phyloP scores from a whole-genome alignment of 2,329 filamentous ascomycete species.

The Alternaria sp. region DNA sequence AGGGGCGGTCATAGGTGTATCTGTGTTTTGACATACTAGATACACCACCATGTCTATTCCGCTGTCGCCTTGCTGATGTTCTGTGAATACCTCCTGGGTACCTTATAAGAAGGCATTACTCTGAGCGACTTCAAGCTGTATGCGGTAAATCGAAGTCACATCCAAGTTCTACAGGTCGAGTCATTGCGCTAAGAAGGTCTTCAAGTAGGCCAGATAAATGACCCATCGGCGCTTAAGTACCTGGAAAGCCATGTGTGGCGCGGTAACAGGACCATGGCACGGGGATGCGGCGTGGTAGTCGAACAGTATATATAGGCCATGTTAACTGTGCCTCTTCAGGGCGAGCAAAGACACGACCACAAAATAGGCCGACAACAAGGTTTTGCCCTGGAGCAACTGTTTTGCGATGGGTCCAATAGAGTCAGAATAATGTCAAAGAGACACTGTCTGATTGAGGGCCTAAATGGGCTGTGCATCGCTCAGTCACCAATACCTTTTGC shows the following conservation, averaged over 20 bases:
- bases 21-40: not conserved
- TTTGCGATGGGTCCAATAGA: not conserved
- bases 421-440: slow-evolving; percentile 3
- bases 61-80: not conserved
- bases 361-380: slow-evolving; percentile 4
- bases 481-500: not conserved
- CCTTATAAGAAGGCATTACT: not conserved
- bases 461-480: slow-evolving; percentile 20
- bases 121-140: not conserved
- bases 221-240: slow-evolving; percentile 9
- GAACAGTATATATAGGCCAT: slow-evolving; percentile 6
- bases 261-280: slow-evolving; percentile 1
- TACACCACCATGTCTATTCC: not conserved
- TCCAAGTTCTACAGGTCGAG: not conserved
- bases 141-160: not conserved
- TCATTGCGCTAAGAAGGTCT: slow-evolving; percentile 2
- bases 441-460: slow-evolving; percentile 9
- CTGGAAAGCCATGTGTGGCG: slow-evolving; percentile 11
- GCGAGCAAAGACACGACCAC: not conserved
- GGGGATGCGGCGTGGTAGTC: slow-evolving; percentile 5
- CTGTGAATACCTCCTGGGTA: not conserved
- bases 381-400: not conserved
- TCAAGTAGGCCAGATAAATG: not conserved
- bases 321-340: slow-evolving; percentile 1
- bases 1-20: too few species aligned